A percentile compares a stretch with the other conserved stretches of the same genome.
Conservation (phyloP, 140 eudicot genomes). For the Oenanthe javanica region DNA sequence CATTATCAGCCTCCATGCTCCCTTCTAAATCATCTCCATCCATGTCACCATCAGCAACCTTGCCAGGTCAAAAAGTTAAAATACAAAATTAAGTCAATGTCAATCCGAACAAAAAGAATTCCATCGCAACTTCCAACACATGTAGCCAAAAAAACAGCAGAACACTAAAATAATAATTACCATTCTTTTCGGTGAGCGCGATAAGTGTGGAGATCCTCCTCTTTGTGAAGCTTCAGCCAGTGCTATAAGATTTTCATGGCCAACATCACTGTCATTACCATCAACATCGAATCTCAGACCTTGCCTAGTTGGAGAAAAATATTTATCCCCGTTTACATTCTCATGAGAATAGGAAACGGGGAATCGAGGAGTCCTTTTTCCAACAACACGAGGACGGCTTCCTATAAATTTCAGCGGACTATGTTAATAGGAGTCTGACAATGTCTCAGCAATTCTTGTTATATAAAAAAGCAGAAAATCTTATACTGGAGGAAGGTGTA, state of each 20-base stretch:
- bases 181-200: slow-evolving; percentile 58
- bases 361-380: slow-evolving; percentile 92
- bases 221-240: slow-evolving; percentile 89
- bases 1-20: slow-evolving; percentile 83
- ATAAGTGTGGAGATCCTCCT: slow-evolving; percentile 71
- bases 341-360: slow-evolving; percentile 68
- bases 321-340: slow-evolving; percentile 44
- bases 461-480: background rate
- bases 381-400: slow-evolving; percentile 84
- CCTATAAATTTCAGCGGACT: slow-evolving; percentile 31
- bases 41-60: slow-evolving; percentile 34
- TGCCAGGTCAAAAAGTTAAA: slow-evolving; percentile 19
- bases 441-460: background rate
- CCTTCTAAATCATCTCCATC: slow-evolving; percentile 79
- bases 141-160: background rate
- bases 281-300: slow-evolving; percentile 40
- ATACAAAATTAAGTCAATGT: slow-evolving; percentile 23
- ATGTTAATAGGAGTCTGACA: background rate
- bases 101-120: slow-evolving; percentile 10
- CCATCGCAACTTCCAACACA: background rate
- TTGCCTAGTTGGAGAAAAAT: slow-evolving; percentile 39
- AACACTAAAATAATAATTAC: slow-evolving; percentile 28
- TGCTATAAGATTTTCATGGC: slow-evolving; percentile 71
- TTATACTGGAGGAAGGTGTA: background rate
- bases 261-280: slow-evolving; percentile 63